Evolutionary conservation across 2,329 filamentous ascomycete genomes (phyloP).

Genomic region (Colletotrichum limetticola): DNA sequence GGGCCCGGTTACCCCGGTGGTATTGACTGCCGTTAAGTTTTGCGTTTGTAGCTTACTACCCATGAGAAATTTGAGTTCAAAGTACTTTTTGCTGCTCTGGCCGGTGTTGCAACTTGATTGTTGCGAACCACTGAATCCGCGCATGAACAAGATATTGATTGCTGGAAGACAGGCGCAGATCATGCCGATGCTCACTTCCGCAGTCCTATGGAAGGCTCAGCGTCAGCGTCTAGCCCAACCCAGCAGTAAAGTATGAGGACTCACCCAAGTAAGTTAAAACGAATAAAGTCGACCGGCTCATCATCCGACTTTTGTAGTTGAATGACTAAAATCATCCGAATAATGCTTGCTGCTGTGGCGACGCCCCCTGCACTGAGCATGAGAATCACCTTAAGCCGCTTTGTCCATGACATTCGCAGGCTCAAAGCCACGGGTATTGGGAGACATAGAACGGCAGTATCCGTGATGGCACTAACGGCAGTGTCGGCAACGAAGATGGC

Average conservation of each 20-base stretch:
- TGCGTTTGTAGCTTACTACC: conserved; percentile 26
- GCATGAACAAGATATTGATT: conserved; percentile 34
- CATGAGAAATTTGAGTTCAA: conserved; percentile 23
- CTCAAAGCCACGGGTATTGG: conserved; percentile 46
- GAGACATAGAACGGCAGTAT: conserved; percentile 43
- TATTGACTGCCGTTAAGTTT: neutral
- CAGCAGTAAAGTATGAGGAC: conserved; percentile 30
- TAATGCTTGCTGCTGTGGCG: conserved; percentile 45
- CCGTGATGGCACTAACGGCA: conserved; percentile 45
- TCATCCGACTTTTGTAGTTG: conserved; percentile 39
- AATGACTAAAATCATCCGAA: conserved; percentile 41
- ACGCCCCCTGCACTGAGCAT: conserved; percentile 45
- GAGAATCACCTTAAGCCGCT: conserved; percentile 43
- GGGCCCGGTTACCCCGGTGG: neutral
- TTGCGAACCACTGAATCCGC: neutral
- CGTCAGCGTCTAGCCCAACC: neutral
- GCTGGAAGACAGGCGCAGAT: conserved; percentile 46
- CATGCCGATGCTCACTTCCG: conserved; percentile 45
- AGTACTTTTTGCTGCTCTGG: neutral
- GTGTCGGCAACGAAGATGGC: conserved; percentile 46
- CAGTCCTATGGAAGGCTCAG: conserved; percentile 36
- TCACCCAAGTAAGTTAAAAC: conserved; percentile 26
- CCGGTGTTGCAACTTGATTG: neutral
- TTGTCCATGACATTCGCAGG: conserved; percentile 42
- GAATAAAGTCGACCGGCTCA: conserved; percentile 31